A percentile compares a stretch with the other conserved stretches of the same genome.
phyloP scores from a whole-genome alignment of 805 yeast genomes.

The Candida maris region DNA sequence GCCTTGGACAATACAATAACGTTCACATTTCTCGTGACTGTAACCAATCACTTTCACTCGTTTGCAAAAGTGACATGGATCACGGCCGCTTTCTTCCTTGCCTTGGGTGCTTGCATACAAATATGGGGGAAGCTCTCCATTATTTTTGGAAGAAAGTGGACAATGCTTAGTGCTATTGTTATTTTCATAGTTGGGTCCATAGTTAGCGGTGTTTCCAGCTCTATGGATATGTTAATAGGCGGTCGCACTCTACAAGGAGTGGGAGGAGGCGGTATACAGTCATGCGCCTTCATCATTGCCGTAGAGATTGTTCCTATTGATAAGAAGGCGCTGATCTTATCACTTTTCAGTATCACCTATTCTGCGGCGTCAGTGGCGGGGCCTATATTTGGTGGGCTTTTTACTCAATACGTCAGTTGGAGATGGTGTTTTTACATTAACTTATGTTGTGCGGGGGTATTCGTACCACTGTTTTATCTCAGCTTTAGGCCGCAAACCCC shows the following conservation, averaged over 20 bases:
- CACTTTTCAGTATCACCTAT: neutral
- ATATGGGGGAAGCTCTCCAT: neutral
- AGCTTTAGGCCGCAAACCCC: constrained; percentile 48
- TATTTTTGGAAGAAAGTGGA: neutral
- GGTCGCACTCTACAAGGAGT: constrained; percentile 1
- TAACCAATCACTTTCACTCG: constrained; percentile 1
- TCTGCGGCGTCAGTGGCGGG: neutral
- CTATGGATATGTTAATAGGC: neutral
- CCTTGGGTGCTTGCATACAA: neutral
- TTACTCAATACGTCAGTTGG: constrained; percentile 1
- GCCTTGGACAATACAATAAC: constrained; percentile 1
- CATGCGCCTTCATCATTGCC: neutral
- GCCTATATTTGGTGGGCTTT: constrained; percentile 1
- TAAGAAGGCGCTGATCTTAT: neutral
- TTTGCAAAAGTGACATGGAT: neutral
- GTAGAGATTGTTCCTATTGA: neutral
- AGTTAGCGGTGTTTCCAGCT: neutral
- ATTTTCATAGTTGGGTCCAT: neutral
- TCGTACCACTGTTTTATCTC: constrained; percentile 15
- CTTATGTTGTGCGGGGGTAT: neutral
- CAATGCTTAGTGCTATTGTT: neutral
- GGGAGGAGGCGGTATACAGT: neutral
- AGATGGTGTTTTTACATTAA: constrained; percentile 3
- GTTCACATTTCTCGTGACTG: neutral
- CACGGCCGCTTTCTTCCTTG: neutral